A percentile compares a stretch with the other conserved stretches of the same genome.
These are phyloP conservation scores for Yarrowia osloensis DNA, from an alignment of 805 yeast genomes.

Conservation along the genomic window DNA sequence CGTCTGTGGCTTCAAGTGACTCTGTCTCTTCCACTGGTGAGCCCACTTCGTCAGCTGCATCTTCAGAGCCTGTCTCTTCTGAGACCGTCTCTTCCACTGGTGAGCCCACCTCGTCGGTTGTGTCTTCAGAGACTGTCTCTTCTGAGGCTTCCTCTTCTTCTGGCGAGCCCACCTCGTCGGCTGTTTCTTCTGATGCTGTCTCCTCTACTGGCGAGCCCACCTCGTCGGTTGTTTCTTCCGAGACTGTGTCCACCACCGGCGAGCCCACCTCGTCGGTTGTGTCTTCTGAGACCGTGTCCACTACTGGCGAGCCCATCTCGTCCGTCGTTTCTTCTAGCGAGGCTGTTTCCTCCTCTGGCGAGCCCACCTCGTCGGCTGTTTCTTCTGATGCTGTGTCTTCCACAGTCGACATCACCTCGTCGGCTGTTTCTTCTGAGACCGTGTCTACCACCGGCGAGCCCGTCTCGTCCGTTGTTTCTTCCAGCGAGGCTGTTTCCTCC, in stretches of 20 bases:
- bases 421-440: not conserved
- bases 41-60: not conserved
- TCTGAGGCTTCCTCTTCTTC: not conserved
- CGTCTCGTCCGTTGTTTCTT: not conserved
- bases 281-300: not conserved
- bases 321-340: too few relatives aligned
- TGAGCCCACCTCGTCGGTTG: not conserved
- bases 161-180: not conserved
- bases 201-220: not conserved
- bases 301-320: not conserved
- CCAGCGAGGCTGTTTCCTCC: not conserved
- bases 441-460: not conserved
- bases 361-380: not conserved
- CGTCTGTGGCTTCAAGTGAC: not conserved
- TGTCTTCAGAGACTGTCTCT: too few relatives aligned
- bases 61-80: not conserved
- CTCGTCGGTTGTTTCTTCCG: not conserved
- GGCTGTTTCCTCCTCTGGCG: not conserved
- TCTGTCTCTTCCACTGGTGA: not conserved
- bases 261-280: not conserved
- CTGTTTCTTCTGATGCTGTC: not conserved
- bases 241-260: not conserved
- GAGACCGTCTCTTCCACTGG: not conserved
- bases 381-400: not conserved
- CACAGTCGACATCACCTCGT: not conserved